phyloP scores from a whole-genome alignment of 306 rosid species.

The Adenanthera pavonina region DNA sequence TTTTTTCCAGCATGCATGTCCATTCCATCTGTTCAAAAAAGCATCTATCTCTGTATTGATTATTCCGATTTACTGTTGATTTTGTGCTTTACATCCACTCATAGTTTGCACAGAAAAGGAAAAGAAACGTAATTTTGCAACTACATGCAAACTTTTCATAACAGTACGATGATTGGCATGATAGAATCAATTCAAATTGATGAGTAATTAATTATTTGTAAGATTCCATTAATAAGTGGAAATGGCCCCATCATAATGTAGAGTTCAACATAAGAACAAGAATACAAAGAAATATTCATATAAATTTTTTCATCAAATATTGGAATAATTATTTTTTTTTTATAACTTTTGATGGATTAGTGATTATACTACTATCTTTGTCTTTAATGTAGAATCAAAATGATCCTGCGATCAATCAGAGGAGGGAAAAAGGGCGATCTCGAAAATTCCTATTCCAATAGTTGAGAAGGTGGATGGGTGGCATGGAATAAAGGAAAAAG shows the following conservation, averaged over 20 bases:
- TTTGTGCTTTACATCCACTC: not conserved
- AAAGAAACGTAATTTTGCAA: not conserved
- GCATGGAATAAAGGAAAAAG: no score
- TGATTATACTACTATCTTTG: no score
- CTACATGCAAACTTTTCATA: not conserved
- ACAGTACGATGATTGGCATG: not conserved
- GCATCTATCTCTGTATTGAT: not conserved
- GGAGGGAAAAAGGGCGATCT: no score
- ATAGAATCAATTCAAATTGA: not conserved
- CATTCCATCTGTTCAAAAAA: not conserved
- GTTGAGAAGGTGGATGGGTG: no score
- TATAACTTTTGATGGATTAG: no score
- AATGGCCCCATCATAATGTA: not conserved
- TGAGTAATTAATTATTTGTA: not conserved
- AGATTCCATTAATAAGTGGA: not conserved
- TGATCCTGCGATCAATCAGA: no score
- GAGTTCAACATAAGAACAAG: not conserved
- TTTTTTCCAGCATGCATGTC: not conserved
- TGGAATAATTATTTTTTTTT: no score
- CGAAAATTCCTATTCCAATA: no score
- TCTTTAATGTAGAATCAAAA: no score
- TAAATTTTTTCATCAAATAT: not conserved
- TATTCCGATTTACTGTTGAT: not conserved
- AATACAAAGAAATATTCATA: not conserved
- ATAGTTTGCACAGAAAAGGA: not conserved